These are phyloP conservation scores for Mycosphaerella arachidis DNA, from an alignment of 2,329 filamentous ascomycete species.

Conservation along the genomic window DNA sequence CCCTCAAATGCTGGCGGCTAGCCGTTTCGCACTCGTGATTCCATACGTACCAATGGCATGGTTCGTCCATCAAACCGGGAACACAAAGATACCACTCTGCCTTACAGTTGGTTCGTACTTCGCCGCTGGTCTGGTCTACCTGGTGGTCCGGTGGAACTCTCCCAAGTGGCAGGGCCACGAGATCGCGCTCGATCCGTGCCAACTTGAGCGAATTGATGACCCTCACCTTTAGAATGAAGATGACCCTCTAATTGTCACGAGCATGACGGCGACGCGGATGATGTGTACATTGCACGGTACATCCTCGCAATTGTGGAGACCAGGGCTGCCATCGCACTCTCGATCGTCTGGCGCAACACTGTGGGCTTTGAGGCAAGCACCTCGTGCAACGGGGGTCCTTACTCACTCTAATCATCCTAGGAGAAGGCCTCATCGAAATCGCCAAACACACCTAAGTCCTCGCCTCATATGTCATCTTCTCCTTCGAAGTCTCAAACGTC, in stretches of 20 bases:
- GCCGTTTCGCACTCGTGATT: slow-evolving; percentile 30
- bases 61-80: slow-evolving; percentile 29
- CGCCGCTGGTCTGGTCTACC: slow-evolving; percentile 32
- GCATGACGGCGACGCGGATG: slow-evolving; percentile 5
- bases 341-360: slow-evolving; percentile 31
- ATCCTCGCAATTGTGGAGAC: slow-evolving; percentile 35
- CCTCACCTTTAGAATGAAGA: not conserved
- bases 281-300: slow-evolving; percentile 51
- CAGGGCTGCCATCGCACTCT: slow-evolving; percentile 33
- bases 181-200: not conserved
- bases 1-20: slow-evolving; percentile 34
- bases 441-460: slow-evolving; percentile 32
- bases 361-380: slow-evolving; percentile 37
- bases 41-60: slow-evolving; percentile 37
- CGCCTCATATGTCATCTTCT: slow-evolving; percentile 24
- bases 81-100: slow-evolving; percentile 32
- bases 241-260: not conserved
- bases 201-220: not conserved
- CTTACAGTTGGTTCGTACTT: slow-evolving; percentile 24
- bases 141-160: slow-evolving; percentile 28
- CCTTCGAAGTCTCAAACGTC: slow-evolving; percentile 22
- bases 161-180: not conserved
- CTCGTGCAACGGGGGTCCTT: slow-evolving; percentile 35
- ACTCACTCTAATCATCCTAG: slow-evolving; percentile 36
- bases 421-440: slow-evolving; percentile 36